Base-by-base conservation (phyloP, 2,329 filamentous ascomycete genomes). In the Chrysoporthe cubensis region DNA sequence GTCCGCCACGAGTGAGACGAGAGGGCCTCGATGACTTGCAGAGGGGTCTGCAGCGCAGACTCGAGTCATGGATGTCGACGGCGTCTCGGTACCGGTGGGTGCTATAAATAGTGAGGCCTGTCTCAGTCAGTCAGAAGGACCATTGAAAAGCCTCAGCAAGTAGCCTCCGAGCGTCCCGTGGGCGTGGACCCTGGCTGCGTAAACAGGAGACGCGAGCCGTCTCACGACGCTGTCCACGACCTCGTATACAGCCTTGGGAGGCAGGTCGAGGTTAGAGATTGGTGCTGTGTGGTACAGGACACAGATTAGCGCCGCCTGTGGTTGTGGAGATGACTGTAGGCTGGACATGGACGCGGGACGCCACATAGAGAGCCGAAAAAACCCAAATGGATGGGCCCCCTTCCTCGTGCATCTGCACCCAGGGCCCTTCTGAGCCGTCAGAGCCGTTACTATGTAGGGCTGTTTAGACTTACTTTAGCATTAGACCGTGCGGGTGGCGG, bases 21-120 rank as follows among this genome's bases (percentile, higher is more conserved):
- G 54, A 40, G 9, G 34, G 32, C 32, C 2, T 14, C 4, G 26
- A 52, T 52, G 48, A 52, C 50, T 32, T 54, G 26, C 50, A 32
- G 50, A 34, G 21, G 50, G 50, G 50, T 54, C 50, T 54, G 50
- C 2, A n/a, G 21, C 13, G 50, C 26, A 13, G 50, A 26, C 18
- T 26, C 48, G 48, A 54, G 26, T 54, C 50, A 54, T 52, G 50
- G 50, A 40, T 40, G 37, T 40, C 37, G 5, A 40, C 37, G 5
- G 9, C 37, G 26, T 26, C 26, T 13, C n/a, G 21, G 21, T 52
- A 11, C 48, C 48, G 50, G 21, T 6, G 6, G 50, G 5, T 54
- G 26, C 50, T 54, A 54, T 54, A 32, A 54, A 32, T 54, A 54
- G 50, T 13, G n/a, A 32, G 21, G 50, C 21, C 50, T 54, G 50